Conservation (phyloP, 1,139 yeast genomes). For the Sugiyamaella sp. region DNA sequence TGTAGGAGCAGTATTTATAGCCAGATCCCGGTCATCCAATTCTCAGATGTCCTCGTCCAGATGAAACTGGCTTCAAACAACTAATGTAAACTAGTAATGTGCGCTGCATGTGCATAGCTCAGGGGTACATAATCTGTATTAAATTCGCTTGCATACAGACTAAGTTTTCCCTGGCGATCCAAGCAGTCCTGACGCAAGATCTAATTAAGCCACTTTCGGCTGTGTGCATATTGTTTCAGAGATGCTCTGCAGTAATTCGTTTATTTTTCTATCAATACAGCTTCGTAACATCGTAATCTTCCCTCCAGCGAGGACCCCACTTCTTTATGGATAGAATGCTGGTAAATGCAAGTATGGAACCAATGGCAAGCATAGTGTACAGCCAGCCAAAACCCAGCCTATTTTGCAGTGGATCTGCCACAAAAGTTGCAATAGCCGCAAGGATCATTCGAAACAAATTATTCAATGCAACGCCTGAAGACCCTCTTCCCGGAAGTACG, state of each 20-base stretch:
- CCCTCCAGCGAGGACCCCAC: conserved; percentile 66
- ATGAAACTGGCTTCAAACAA: conserved; percentile 18
- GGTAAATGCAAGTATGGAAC: conserved; percentile 49
- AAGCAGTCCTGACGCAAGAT: neutral
- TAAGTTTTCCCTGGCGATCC: neutral
- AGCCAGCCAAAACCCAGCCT: conserved; percentile 70
- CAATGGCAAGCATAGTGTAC: conserved; percentile 62
- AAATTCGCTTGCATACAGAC: neutral
- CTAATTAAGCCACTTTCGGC: neutral
- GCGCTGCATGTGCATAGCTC: conserved; percentile 10
- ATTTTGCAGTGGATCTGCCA: conserved; percentile 66
- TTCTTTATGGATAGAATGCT: conserved; percentile 55
- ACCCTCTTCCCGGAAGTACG: conserved; percentile 84
- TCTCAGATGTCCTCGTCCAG: no score
- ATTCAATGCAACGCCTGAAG: conserved; percentile 85
- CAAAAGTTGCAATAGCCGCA: conserved; percentile 77
- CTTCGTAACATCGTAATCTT: conserved; percentile 60
- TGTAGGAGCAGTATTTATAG: no score
- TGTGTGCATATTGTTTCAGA: neutral
- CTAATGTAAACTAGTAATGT: neutral
- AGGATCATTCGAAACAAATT: conserved; percentile 71
- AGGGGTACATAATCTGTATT: conserved; percentile 9
- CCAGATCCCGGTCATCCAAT: no score
- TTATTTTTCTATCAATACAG: conserved; percentile 27
- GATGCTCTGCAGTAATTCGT: neutral